Base-by-base conservation (phyloP, 106 monocot genomes). In the Platanthera zijinensis region DNA sequence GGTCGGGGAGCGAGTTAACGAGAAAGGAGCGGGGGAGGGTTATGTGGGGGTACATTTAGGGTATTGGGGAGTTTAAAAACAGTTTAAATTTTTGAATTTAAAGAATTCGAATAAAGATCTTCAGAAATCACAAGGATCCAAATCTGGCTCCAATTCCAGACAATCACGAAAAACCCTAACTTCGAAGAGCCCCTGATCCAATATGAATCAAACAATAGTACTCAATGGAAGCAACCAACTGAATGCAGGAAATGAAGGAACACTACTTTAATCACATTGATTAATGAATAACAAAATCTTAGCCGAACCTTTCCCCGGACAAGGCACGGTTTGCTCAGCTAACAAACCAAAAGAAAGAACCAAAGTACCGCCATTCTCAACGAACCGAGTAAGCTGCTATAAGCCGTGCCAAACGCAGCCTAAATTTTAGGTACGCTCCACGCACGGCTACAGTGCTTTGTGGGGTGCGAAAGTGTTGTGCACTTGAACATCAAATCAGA, bases 121-220 rank as follows among this genome's bases (percentile, higher is more conserved):
- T 14, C 45, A 48, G 46, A 13, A 12, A 45, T 30, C 39, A 17
- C 17, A 70, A 48, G 70, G 5, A 46, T 70, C 48, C 48, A 70
- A 12, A 6, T 11, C 12, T 4, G 4, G 32, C 9, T 22, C 1
- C 5, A 63, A 63, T 66, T 66, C 8, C 2, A 66, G 11, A 66
- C 32, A 66, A 66, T 66, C 66, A 66, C 66, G 12, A 70, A 18
- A 69, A 70, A 48, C 48, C 70, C 17, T n/a, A 70, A 70, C 48
- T 70, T 70, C 48, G 5, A 48, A 46, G 47, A 48, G 48, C 48
- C 48, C 47, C 45, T n/a, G 17, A 48, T 17, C 12, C 4, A 47
- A 13, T 15, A 70, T 15, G 48, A 17, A 70, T 48, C 70, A 6
- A 48, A 46, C 47, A 12, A 7, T 12, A 70, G 48, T 25, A 47